Evolutionary conservation across 352 stramenopile species (phyloP), one percentile per base, ranked within the genome.

Genomic region (Discostella stelligera): DNA sequence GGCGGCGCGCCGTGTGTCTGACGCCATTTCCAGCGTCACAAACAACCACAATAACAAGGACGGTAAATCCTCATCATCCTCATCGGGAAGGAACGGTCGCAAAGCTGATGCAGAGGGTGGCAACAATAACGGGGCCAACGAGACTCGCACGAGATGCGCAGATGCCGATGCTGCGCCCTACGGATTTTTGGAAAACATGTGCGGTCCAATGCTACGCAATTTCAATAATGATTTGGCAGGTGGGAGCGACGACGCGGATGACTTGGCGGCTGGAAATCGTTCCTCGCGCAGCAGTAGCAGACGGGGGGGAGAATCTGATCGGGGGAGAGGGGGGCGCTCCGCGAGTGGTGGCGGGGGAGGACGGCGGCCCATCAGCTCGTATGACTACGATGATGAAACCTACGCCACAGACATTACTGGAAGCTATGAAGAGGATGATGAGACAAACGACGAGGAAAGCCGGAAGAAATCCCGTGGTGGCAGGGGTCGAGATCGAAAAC

Each of bases 311-410:
- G 49, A 23, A 18, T 18, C 16, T 41, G 27, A 41, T 44, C 9
- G 48, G 20, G 63, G 63, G 48, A 49, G 68, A 44, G 30, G 48
- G 14, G 44, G 55, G 20, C 18, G 32, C 1, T 25, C 48, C n/a
- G 41, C 20, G 44, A 46, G 44, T 8, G 48, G 59, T 37, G 71
- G 14, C 14, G 0, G 30, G 4, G 7, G 3, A 30, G 41, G 50
- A 21, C 14, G 68, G 44, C 54, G 68, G 49, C 56, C 55, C n/a
- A 60, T 41, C 0, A 53, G 58, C 25, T 76, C 68, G 13, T 76
- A 55, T 48, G 74, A 82, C 27, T 77, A 82, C 23, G 74, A 82
- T 44, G 74, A 82, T 59, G 74, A 82, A 23, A 82, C 73, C 6
- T 71, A 77, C 46, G 67, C 70, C 8, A 82, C 74, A 0, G 61